These are phyloP conservation scores for Microascus cirrosus DNA, from an alignment of 2,329 filamentous ascomycete genomes.

Conservation along the genomic window DNA sequence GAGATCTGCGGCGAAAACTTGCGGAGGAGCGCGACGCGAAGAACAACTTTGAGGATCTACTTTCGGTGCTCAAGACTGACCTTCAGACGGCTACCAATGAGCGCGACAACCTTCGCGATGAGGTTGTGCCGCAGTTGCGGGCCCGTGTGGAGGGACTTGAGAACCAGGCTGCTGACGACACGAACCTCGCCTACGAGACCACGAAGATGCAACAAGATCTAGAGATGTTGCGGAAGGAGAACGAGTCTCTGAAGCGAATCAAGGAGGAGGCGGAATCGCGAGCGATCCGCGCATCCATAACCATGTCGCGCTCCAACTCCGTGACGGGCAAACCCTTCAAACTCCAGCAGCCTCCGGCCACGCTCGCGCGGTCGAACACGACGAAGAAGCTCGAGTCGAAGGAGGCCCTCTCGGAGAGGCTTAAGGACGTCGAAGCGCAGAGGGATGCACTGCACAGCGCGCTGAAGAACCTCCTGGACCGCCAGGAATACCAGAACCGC, in stretches of 20 bases:
- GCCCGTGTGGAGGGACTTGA: conserved; percentile 71
- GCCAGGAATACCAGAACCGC: conserved; percentile 74
- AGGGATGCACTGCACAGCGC: conserved; percentile 84
- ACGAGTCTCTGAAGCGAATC: conserved; percentile 42
- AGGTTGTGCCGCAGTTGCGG: conserved; percentile 69
- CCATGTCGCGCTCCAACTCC: conserved; percentile 13
- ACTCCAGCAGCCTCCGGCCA: conserved; percentile 11
- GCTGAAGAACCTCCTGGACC: conserved; percentile 71
- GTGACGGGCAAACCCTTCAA: conserved; percentile 19
- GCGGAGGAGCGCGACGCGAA: conserved; percentile 79
- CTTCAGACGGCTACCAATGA: conserved; percentile 76
- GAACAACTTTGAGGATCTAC: conserved; percentile 85
- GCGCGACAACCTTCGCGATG: conserved; percentile 82
- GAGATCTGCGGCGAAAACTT: conserved; percentile 72
- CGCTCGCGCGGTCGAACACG: conserved; percentile 4
- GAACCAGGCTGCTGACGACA: conserved; percentile 58
- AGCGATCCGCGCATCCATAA: conserved; percentile 7
- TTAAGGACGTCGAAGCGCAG: conserved; percentile 90
- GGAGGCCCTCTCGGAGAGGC: conserved; percentile 62
- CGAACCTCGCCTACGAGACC: conserved; percentile 67
- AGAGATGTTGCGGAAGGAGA: conserved; percentile 56
- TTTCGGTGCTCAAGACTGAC: conserved; percentile 73
- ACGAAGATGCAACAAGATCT: conserved; percentile 82
- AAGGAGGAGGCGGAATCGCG: conserved; percentile 12
- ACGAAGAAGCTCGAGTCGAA: conserved; percentile 38